A percentile compares a stretch with the other conserved stretches of the same genome.
These are phyloP conservation scores for Mycothermus thermophilus DNA, from an alignment of 495 filamentous ascomycete species.

Conservation along the genomic window DNA sequence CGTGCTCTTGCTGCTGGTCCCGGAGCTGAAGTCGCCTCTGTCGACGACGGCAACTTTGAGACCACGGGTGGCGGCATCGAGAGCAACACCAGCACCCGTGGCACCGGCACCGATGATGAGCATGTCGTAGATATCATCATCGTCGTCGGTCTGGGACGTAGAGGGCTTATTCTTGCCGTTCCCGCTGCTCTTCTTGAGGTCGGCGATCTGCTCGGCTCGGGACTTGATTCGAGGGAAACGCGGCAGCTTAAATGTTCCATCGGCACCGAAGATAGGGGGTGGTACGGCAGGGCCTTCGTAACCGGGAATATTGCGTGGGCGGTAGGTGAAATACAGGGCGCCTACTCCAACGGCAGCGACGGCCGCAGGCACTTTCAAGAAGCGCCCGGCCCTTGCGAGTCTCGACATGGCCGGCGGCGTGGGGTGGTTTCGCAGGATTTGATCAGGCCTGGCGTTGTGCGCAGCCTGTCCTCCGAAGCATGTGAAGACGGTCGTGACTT, in stretches of 20 bases:
- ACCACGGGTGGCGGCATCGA: constrained; percentile 87
- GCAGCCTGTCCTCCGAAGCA: neutral
- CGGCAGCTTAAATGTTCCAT: constrained; percentile 65
- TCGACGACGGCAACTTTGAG: constrained; percentile 92
- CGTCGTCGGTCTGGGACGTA: constrained; percentile 18
- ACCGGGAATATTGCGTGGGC: constrained; percentile 76
- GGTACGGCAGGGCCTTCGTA: constrained; percentile 66
- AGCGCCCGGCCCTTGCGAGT: constrained; percentile 20
- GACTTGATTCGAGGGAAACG: constrained; percentile 67
- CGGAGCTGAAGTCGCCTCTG: constrained; percentile 84
- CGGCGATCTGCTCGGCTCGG: constrained; percentile 50
- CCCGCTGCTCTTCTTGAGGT: constrained; percentile 41
- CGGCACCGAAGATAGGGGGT: constrained; percentile 64
- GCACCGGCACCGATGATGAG: constrained; percentile 86
- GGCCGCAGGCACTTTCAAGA: constrained; percentile 25
- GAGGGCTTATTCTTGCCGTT: too few relatives aligned
- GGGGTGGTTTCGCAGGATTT: neutral
- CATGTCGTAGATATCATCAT: constrained; percentile 73
- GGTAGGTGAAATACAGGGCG: constrained; percentile 62
- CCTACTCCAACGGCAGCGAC: constrained; percentile 32
- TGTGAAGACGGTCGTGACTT: neutral
- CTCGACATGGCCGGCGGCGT: constrained; percentile 14
- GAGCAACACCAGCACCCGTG: constrained; percentile 81
- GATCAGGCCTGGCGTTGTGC: neutral
- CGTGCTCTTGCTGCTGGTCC: constrained; percentile 93